These are phyloP conservation scores for Westerdykella ornata DNA, from an alignment of 2,329 filamentous ascomycete genomes.

Conservation along the genomic window DNA sequence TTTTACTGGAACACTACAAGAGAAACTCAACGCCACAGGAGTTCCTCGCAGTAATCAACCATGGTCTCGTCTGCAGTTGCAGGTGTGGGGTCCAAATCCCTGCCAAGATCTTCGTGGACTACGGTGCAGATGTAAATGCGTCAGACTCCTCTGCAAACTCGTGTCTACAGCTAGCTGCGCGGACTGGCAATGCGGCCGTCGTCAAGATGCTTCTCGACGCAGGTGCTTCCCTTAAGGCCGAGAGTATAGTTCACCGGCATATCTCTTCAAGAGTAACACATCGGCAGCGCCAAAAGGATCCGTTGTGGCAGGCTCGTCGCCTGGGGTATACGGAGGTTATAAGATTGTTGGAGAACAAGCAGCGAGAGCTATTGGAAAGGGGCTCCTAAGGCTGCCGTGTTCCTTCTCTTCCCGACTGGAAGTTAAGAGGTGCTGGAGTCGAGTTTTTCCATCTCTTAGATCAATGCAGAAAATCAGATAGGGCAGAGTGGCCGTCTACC, in stretches of 20 bases:
- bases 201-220: slow-evolving; percentile 1
- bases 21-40: background rate
- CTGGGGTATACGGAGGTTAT: background rate
- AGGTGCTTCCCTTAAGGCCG: background rate
- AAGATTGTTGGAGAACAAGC: background rate
- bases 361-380: background rate
- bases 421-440: too few relatives aligned
- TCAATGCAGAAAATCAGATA: too few relatives aligned
- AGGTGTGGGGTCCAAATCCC: background rate
- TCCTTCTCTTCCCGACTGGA: too few relatives aligned
- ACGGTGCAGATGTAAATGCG: background rate
- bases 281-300: background rate
- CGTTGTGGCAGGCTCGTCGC: background rate
- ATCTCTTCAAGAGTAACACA: background rate
- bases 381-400: too few relatives aligned
- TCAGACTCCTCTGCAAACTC: background rate
- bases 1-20: background rate
- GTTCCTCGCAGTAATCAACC: background rate
- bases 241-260: background rate
- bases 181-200: background rate
- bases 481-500: too few relatives aligned
- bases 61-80: background rate
- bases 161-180: slow-evolving; percentile 1
- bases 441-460: too few relatives aligned
- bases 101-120: background rate